These are phyloP conservation scores for Dendrothele bispora DNA, from an alignment of 768 basidiomycete genomes.

Conservation along the genomic window DNA sequence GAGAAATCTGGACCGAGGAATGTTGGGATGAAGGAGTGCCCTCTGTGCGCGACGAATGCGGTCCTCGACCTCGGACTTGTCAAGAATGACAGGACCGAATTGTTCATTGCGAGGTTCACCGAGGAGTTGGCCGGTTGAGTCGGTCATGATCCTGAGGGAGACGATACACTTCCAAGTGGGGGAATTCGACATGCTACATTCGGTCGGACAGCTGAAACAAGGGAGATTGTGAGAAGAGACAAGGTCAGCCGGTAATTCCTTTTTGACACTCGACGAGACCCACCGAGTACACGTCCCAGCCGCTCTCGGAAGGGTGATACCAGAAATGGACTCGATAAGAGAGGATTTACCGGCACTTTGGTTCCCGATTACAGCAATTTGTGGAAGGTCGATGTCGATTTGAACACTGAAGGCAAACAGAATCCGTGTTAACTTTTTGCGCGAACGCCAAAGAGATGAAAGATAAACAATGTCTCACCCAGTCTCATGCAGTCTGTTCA, in stretches of 20 bases:
- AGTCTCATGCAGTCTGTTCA: slow-evolving; percentile 60
- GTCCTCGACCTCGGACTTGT: slow-evolving; percentile 59
- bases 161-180: slow-evolving; percentile 51
- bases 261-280: background rate
- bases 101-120: slow-evolving; percentile 36
- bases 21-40: slow-evolving; percentile 62
- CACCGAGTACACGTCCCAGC: slow-evolving; percentile 76
- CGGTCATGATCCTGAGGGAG: slow-evolving; percentile 28
- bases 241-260: background rate
- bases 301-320: slow-evolving; percentile 68
- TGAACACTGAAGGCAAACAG: too few species aligned
- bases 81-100: slow-evolving; percentile 50
- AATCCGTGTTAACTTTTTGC: too few species aligned
- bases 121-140: slow-evolving; percentile 29
- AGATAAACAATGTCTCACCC: slow-evolving; percentile 40
- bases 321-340: slow-evolving; percentile 74
- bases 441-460: background rate
- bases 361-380: slow-evolving; percentile 72
- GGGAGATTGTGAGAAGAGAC: background rate
- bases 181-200: slow-evolving; percentile 49
- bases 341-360: slow-evolving; percentile 80
- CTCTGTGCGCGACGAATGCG: slow-evolving; percentile 64
- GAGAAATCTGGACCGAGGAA: slow-evolving; percentile 33
- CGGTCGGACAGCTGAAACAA: slow-evolving; percentile 39
- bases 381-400: slow-evolving; percentile 68